A percentile compares a stretch with the other conserved stretches of the same genome.
These are phyloP conservation scores for Cordyceps tenuipes DNA, from an alignment of 2,329 filamentous ascomycete species.

Conservation along the genomic window DNA sequence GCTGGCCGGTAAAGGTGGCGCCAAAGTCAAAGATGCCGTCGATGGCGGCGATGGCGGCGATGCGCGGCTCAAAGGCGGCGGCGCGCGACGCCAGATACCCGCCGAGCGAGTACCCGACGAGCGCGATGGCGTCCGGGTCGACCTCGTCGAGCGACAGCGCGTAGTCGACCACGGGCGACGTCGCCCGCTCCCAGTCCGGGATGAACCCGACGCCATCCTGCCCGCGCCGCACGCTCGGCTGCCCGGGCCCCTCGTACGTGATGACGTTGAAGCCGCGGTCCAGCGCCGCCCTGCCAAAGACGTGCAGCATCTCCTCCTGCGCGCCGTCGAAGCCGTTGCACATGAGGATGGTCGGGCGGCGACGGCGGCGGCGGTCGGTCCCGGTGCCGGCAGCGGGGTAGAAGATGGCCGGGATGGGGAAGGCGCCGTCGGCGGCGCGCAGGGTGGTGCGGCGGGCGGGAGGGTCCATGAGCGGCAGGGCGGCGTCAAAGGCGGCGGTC, in stretches of 20 bases:
- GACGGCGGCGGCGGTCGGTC: constrained; percentile 10
- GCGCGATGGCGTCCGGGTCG: constrained; percentile 24
- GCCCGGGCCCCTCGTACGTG: constrained; percentile 39
- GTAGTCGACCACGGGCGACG: constrained; percentile 33
- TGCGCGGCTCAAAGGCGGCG: constrained; percentile 35
- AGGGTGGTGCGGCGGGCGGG: constrained; percentile 28
- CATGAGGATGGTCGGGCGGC: constrained; percentile 31
- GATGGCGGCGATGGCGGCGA: constrained; percentile 31
- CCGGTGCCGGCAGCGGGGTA: constrained; percentile 18
- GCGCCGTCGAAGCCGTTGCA: constrained; percentile 35
- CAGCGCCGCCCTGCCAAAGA: constrained; percentile 25
- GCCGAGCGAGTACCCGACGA: constrained; percentile 34
- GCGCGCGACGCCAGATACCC: constrained; percentile 32
- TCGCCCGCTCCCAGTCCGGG: constrained; percentile 33
- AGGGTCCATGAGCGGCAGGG: constrained; percentile 25
- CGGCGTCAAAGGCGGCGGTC: constrained; percentile 29
- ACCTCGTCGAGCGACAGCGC: constrained; percentile 21
- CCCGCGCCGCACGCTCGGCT: constrained; percentile 31
- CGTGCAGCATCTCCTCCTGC: constrained; percentile 36
- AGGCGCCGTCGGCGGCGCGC: constrained; percentile 20
- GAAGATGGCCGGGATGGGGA: constrained; percentile 29
- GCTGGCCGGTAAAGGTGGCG: constrained; percentile 1
- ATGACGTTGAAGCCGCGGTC: constrained; percentile 34
- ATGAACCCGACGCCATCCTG: constrained; percentile 38
- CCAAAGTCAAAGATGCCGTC: constrained; percentile 31